Evolutionary conservation across 495 filamentous ascomycete species (phyloP), one percentile per base, ranked within the genome.

Genomic region (Polyplosphaeria fusca): DNA sequence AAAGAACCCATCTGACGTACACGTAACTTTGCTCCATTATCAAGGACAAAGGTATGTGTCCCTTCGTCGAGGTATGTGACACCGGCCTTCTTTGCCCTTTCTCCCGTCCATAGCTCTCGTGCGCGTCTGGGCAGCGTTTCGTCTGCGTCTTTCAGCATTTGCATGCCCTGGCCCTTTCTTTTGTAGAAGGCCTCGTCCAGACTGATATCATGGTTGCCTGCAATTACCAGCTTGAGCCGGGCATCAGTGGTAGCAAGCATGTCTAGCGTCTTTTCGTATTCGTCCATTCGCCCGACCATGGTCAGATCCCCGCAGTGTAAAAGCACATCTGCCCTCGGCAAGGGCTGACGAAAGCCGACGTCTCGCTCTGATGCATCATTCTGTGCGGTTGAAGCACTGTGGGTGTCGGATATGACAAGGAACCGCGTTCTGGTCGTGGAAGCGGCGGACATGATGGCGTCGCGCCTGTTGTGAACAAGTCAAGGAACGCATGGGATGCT

Each of bases 261-360:
- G 2, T 71, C 47, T 19, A 91, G 61, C 7, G 76, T 71, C 5
- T 61, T 52, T 13, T 73, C 66, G 62, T 84, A 83, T 60, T 89
- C 80, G 37, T 66, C 44, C 2, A 78, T 42, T 13, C 76, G 76
- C 1, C 86, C 86, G 47, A 79, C 68, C 51, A 79, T 77, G 7
- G 87, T 91, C 20, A 91, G 67, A 68, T 91, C 87, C 38, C 87
- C 86, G 58, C 82, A 85, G 67, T 91, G 88, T 14, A 93, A 76
- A 9, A 83, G 74, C 38, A 91, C 75, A 67, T 91, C 81, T 44
- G 75, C 75, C 47, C 67, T 64, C 1, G 82, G 83, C 3, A 70
- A 50, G 4, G 71, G 70, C 23, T 40, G 20, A 13, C 45, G 25
- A 57, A 74, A 75, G 5, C 57, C 39, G n/a, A n/a, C n/a, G n/a